phyloP scores from a whole-genome alignment of 75 land plant species.

The Azolla pinnata region DNA sequence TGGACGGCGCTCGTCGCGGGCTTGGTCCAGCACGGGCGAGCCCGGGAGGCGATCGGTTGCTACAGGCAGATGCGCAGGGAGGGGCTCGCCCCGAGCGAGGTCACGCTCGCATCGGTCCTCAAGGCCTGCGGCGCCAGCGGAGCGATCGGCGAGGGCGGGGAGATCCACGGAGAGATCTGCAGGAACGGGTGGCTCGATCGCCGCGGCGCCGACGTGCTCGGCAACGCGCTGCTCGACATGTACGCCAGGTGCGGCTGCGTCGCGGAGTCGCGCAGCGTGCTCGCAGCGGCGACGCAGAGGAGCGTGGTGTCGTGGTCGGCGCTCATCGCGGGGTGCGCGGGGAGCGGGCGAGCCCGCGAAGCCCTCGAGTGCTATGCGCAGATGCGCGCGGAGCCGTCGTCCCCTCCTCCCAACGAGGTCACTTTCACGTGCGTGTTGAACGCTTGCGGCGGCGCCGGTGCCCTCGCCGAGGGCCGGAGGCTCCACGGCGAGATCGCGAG shows the following conservation, averaged over 20 bases:
- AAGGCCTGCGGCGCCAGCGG: slow-evolving; percentile 19
- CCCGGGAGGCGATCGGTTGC: slow-evolving; percentile 10
- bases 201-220: slow-evolving; percentile 20
- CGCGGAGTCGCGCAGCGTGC: slow-evolving; percentile 13
- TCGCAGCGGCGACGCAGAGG: slow-evolving; percentile 11
- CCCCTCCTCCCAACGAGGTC: slow-evolving; percentile 21
- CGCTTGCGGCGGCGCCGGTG: slow-evolving; percentile 23
- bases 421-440: slow-evolving; percentile 34
- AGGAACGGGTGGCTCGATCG: slow-evolving; percentile 19
- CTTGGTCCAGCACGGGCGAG: slow-evolving; percentile 9
- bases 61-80: background rate
- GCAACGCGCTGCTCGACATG: slow-evolving; percentile 30
- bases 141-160: slow-evolving; percentile 21
- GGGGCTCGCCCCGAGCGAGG: slow-evolving; percentile 13
- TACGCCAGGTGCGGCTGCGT: slow-evolving; percentile 22
- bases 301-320: slow-evolving; percentile 37
- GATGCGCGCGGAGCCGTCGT: slow-evolving; percentile 17
- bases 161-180: slow-evolving; percentile 27
- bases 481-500: slow-evolving; percentile 27
- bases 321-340: slow-evolving; percentile 26
- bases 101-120: slow-evolving; percentile 16
- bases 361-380: slow-evolving; percentile 13
- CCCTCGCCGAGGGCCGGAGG: slow-evolving; percentile 20
- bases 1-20: slow-evolving; percentile 29
- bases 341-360: background rate